These are phyloP conservation scores for Pichia sp. DNA, from an alignment of 1,139 yeast species.

Conservation along the genomic window DNA sequence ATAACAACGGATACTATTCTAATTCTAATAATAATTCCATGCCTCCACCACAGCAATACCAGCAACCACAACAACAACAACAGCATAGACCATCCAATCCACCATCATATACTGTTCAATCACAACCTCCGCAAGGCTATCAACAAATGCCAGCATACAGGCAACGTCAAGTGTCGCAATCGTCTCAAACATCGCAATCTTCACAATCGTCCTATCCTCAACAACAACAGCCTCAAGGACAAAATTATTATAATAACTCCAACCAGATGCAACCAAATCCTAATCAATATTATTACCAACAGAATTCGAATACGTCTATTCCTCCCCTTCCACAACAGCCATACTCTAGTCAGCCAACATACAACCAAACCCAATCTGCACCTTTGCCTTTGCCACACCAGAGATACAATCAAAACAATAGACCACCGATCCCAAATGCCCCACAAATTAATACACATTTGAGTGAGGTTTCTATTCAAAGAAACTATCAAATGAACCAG, in stretches of 20 bases:
- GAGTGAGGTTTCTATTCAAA: background rate
- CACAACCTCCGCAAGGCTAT: too few relatives aligned
- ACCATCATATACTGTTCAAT: background rate
- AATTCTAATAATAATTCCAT: background rate
- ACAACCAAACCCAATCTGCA: background rate
- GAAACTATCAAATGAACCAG: background rate
- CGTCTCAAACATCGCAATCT: too few relatives aligned
- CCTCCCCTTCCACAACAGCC: background rate
- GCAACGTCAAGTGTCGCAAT: too few relatives aligned
- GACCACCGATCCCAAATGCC: constrained; percentile 3
- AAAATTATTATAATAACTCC: too few relatives aligned
- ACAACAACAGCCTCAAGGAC: too few relatives aligned
- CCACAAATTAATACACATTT: constrained; percentile 12
- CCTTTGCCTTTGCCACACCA: constrained; percentile 5
- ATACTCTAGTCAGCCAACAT: background rate
- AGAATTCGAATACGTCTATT: background rate
- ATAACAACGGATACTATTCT: background rate
- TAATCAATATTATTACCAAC: constrained; percentile 2
- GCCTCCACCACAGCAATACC: background rate
- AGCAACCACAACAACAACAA: background rate
- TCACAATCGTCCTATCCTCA: too few relatives aligned
- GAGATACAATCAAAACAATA: constrained; percentile 2
- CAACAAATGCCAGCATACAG: too few relatives aligned
- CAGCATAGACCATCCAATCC: background rate
- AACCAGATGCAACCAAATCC: constrained; percentile 5